phyloP scores from a whole-genome alignment of 148 eudicot species.

The Chenopodium quinoa region DNA sequence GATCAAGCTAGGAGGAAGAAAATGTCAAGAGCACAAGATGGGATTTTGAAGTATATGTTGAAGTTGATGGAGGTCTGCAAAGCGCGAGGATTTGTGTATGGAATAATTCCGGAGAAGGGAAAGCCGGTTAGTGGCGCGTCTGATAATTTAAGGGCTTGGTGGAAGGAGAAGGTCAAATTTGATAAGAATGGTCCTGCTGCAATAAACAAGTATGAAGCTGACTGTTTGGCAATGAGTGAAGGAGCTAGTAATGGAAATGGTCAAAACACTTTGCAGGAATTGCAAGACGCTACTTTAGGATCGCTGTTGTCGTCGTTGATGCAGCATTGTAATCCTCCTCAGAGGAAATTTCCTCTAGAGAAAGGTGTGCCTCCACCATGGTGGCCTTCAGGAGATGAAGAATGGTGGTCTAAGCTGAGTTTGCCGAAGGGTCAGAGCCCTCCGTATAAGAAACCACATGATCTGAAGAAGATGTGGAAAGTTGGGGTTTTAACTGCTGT shows the following conservation, averaged over 20 bases:
- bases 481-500: constrained; percentile 91
- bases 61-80: constrained; percentile 98
- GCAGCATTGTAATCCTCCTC: constrained; percentile 96
- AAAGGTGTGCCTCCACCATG: constrained; percentile 83
- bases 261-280: constrained; percentile 64
- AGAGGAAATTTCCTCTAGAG: constrained; percentile 84
- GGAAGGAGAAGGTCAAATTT: constrained; percentile 96
- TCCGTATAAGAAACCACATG: constrained; percentile 94
- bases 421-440: constrained; percentile 67
- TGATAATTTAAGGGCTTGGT: constrained; percentile 95
- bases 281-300: constrained; percentile 95
- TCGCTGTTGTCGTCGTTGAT: constrained; percentile 89
- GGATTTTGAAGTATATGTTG: constrained; percentile 92
- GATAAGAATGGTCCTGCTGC: constrained; percentile 96
- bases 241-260: constrained; percentile 49
- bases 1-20: constrained; percentile 94
- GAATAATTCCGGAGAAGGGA: constrained; percentile 97
- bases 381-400: constrained; percentile 92
- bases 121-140: constrained; percentile 93
- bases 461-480: constrained; percentile 97
- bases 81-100: constrained; percentile 92
- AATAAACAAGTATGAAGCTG: constrained; percentile 67
- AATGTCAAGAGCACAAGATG: constrained; percentile 97
- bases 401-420: constrained; percentile 75
- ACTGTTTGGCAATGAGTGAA: constrained; percentile 45